Conservation (phyloP, 208 protist genomes). For the Balamuthia mandrillaris region DNA sequence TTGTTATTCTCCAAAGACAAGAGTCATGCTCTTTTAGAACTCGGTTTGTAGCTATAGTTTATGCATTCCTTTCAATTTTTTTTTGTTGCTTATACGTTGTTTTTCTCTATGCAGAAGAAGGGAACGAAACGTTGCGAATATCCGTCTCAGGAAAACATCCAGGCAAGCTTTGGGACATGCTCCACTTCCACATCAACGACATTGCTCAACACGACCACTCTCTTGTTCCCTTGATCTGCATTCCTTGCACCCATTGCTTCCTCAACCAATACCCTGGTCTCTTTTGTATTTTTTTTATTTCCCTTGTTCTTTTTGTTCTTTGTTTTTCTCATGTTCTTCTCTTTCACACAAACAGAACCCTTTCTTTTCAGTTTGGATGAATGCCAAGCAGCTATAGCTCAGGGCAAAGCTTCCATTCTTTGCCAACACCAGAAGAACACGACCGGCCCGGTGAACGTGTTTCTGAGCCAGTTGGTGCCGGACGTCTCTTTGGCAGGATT, state of each 20-base stretch:
- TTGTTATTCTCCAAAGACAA: too few species aligned
- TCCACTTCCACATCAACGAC: conserved; percentile 25
- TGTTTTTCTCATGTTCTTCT: background rate
- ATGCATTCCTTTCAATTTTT: too few species aligned
- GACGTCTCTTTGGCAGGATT: background rate
- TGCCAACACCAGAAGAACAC: background rate
- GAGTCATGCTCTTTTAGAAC: too few species aligned
- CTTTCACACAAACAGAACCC: background rate
- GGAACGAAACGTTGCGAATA: too few species aligned
- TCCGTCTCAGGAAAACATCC: background rate
- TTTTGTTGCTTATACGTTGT: too few species aligned
- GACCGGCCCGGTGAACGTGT: background rate
- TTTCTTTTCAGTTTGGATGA: background rate
- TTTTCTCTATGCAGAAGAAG: too few species aligned
- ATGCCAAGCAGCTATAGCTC: background rate
- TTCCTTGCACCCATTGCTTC: conserved; percentile 12
- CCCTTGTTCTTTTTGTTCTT: background rate
- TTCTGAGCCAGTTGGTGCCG: conserved; percentile 29
- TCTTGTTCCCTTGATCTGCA: background rate
- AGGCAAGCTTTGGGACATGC: background rate
- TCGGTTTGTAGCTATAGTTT: too few species aligned
- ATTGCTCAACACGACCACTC: background rate
- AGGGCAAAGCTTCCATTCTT: background rate
- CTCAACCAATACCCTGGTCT: background rate
- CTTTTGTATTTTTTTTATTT: background rate